Conservation (phyloP, 805 yeast species). For the Zygotorulaspora danielsina region DNA sequence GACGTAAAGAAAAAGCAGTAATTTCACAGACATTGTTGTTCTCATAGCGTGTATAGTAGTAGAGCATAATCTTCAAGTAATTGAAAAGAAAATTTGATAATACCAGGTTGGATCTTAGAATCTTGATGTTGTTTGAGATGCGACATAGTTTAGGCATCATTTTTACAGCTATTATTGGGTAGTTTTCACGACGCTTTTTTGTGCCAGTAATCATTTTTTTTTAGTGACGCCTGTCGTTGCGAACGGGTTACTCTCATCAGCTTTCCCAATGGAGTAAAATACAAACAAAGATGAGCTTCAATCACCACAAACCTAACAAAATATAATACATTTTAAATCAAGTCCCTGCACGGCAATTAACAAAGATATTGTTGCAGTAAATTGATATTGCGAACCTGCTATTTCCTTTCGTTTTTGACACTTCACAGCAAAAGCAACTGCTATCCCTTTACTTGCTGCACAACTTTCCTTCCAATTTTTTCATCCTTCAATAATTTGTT, state of each 20-base stretch:
- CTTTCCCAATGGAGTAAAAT: conserved; percentile 21
- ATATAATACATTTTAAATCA: neutral
- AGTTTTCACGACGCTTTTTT: no score
- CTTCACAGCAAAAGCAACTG: neutral
- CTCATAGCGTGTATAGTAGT: no score
- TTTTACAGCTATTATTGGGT: no score
- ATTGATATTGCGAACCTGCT: conserved; percentile 2
- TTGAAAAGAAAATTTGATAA: no score
- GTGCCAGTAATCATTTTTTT: no score
- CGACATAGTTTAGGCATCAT: no score
- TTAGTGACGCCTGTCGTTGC: neutral
- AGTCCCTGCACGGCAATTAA: neutral
- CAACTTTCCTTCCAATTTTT: neutral
- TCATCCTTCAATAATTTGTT: neutral
- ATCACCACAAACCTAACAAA: conserved; percentile 11
- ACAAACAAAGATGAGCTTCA: conserved; percentile 13
- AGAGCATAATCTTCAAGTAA: no score
- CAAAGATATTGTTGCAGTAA: neutral
- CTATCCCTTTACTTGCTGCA: neutral
- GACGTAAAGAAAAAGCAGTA: no score
- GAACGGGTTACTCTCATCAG: conserved; percentile 1
- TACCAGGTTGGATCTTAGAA: no score
- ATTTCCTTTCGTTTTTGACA: conserved; percentile 1
- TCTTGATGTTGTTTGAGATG: no score
- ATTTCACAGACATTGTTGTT: no score